phyloP scores from a whole-genome alignment of 192 early-diverging fungal species.

The Coemansia sp. region DNA sequence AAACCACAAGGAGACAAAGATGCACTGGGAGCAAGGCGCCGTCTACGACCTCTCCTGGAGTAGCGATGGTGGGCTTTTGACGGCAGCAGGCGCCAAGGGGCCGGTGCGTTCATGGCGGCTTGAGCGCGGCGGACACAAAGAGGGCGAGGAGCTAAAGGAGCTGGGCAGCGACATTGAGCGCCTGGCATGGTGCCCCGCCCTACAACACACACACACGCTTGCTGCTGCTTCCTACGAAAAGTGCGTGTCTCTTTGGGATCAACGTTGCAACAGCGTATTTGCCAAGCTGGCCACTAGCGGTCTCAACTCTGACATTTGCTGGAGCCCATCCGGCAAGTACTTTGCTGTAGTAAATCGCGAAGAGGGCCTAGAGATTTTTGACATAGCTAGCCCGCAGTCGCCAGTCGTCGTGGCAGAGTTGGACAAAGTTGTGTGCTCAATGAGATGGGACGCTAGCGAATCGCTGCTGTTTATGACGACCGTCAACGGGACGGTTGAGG shows the following conservation, averaged over 20 bases:
- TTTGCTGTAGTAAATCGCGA: constrained; percentile 28
- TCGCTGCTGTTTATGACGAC: constrained; percentile 33
- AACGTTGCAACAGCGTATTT: background rate
- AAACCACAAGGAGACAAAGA: constrained; percentile 31
- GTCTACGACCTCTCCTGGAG: constrained; percentile 49
- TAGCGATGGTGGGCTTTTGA: constrained; percentile 45
- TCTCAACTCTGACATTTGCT: constrained; percentile 29
- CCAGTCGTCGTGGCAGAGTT: constrained; percentile 21
- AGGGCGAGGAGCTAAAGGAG: constrained; percentile 41
- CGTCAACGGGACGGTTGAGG: constrained; percentile 33
- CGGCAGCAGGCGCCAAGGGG: constrained; percentile 34
- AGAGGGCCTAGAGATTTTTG: constrained; percentile 40
- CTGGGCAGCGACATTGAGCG: constrained; percentile 33
- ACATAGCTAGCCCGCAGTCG: constrained; percentile 8
- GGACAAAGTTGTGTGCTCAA: constrained; percentile 18
- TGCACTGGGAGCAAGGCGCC: constrained; percentile 46
- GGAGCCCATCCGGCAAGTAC: constrained; percentile 38
- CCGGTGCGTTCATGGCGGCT: constrained; percentile 39
- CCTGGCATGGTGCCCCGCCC: constrained; percentile 32
- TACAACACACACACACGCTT: constrained; percentile 10
- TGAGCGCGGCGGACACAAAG: constrained; percentile 47
- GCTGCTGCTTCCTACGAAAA: constrained; percentile 44
- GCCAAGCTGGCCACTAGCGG: constrained; percentile 15
- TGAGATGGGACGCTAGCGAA: constrained; percentile 27
- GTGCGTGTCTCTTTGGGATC: constrained; percentile 39